Conservation (phyloP, 805 yeast species). For the Yarrowia sp. region DNA sequence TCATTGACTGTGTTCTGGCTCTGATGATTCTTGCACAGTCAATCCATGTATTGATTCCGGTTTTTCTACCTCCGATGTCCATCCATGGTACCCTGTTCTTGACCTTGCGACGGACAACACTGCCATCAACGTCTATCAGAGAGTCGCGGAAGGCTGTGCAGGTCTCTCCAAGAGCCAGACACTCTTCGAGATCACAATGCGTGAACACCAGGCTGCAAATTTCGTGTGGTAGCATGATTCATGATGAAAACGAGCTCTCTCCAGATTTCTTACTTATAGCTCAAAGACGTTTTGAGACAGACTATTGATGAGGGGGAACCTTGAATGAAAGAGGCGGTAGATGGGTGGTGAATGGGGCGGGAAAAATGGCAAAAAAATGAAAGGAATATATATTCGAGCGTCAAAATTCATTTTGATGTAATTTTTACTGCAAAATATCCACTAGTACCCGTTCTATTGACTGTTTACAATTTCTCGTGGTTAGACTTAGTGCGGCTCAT, state of each 20-base stretch:
- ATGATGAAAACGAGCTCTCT: neutral
- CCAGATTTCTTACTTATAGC: neutral
- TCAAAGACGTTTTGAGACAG: conserved; percentile 11
- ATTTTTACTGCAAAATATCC: too few species aligned
- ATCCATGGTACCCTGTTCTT: conserved; percentile 17
- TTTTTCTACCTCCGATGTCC: neutral
- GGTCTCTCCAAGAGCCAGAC: conserved; percentile 16
- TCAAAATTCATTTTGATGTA: too few species aligned
- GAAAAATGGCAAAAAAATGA: too few species aligned
- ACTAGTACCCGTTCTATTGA: too few species aligned
- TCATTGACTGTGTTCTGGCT: conserved; percentile 2
- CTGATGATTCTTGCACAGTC: conserved; percentile 15
- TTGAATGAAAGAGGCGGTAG: neutral
- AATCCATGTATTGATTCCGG: conserved; percentile 10
- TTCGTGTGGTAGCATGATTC: conserved; percentile 25
- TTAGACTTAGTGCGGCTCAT: conserved; percentile 1
- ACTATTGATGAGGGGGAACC: conserved; percentile 19
- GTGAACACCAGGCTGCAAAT: conserved; percentile 17
- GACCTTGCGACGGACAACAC: conserved; percentile 4
- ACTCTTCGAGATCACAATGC: conserved; percentile 11
- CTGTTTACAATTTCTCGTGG: too few species aligned
- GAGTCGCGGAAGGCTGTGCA: conserved; percentile 19
- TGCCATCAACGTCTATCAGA: conserved; percentile 3
- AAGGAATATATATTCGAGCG: too few species aligned
- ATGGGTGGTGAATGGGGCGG: too few species aligned